A percentile compares a stretch with the other conserved stretches of the same genome.
phyloP scores from a whole-genome alignment of 2,329 filamentous ascomycete species.

The Colletotrichum zoysiae region DNA sequence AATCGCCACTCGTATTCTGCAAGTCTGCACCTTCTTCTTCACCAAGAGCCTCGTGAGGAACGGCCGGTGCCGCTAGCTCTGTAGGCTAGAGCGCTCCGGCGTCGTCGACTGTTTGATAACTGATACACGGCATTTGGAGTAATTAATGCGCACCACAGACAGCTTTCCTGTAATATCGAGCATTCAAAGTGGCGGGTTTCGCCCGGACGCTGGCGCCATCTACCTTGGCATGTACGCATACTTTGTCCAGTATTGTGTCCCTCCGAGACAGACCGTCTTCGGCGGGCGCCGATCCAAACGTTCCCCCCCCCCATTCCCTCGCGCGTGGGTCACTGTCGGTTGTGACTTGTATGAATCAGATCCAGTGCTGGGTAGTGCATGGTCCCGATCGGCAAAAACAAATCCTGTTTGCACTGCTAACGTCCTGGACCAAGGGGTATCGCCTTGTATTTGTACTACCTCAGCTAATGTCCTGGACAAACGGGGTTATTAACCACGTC shows the following conservation, averaged over 20 bases:
- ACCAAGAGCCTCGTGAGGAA: conserved; percentile 23
- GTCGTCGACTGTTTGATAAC: conserved; percentile 26
- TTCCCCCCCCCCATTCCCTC: background rate
- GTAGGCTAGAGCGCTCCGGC: conserved; percentile 24
- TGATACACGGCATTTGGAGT: conserved; percentile 12
- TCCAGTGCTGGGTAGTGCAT: conserved; percentile 10
- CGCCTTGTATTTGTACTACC: too few relatives aligned
- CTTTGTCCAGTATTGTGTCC: conserved; percentile 6
- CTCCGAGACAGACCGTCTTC: conserved; percentile 6
- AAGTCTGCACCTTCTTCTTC: conserved; percentile 18
- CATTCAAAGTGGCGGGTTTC: conserved; percentile 29
- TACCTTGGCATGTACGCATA: background rate
- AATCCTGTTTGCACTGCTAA: background rate
- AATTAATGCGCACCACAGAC: background rate
- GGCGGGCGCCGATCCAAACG: conserved; percentile 15
- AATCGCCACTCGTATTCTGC: conserved; percentile 43
- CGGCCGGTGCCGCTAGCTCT: conserved; percentile 31
- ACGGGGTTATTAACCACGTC: background rate
- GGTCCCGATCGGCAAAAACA: background rate
- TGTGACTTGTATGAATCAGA: background rate
- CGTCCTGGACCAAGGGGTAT: background rate
- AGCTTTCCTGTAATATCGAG: background rate
- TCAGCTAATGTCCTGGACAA: background rate
- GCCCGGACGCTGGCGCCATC: conserved; percentile 9
- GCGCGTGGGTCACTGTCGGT: conserved; percentile 5